Base-by-base conservation (phyloP, 1,284 basidiomycete genomes). In the Naganishia albida region DNA sequence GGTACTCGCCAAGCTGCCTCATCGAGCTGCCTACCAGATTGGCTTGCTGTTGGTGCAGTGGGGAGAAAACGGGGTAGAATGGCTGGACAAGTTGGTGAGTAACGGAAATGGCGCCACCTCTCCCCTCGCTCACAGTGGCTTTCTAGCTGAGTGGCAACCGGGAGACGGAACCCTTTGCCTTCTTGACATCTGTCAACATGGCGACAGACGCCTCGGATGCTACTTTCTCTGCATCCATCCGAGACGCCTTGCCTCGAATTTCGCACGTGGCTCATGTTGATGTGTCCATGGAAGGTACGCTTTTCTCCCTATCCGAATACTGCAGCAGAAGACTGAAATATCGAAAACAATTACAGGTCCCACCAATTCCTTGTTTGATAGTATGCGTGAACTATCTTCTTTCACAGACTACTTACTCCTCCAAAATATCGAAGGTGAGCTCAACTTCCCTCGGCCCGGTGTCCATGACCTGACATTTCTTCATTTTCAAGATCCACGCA, bases 341-440 rank as follows among this genome's bases (percentile, higher is more conserved):
- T n/a, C 8, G 13, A 4, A 12, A 18, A 23, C 15, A 25, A 26
- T 18, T 8, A 6, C 23, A 60, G 57, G 25, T 26, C 57, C 57
- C 34, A 34, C 57, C 23, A 49, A 46, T 23, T 38, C 57, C 25
- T 39, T 60, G 13, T 60, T 60, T 18, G 26, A 39, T 7, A 25
- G 38, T 18, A 49, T 49, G 25, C 46, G 34, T 12, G 57, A 50
- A 40, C 34, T 60, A 7, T 25, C 39, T 6, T 60, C 57, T 16
- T 60, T 60, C 39, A 25, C 39, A 16, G 57, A 60, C 38, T 50
- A 60, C 34, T 46, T 60, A 15, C 38, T 60, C 8, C 38, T 60
- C 3, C 57, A 60, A 26, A 60, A 60, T 13, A 60, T 60, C 48
- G 57, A 60, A 23, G 57, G 57, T 60, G 34, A 49, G 57, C 8